A percentile compares a stretch with the other conserved stretches of the same genome.
These are phyloP conservation scores for Fibroporia radiculosa DNA, from an alignment of 768 basidiomycete genomes.

Conservation along the genomic window DNA sequence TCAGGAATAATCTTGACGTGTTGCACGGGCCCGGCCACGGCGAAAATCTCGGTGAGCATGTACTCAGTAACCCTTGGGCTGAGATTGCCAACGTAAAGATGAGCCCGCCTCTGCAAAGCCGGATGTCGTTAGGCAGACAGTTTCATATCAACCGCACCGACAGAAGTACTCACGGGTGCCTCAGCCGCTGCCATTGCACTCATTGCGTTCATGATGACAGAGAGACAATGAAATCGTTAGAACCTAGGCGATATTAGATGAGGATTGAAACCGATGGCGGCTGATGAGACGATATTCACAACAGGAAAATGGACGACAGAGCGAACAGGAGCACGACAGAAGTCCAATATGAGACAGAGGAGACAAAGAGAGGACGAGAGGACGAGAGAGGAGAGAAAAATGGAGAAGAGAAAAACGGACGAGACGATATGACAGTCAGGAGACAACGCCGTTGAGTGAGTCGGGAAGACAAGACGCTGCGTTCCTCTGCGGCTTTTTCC, in stretches of 20 bases:
- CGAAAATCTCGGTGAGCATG: slow-evolving; percentile 97
- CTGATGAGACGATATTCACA: slow-evolving; percentile 19
- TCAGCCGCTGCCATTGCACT: slow-evolving; percentile 60
- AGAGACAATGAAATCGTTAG: slow-evolving; percentile 25
- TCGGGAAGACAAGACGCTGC: slow-evolving; percentile 8
- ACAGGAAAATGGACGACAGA: slow-evolving; percentile 20
- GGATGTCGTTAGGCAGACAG: slow-evolving; percentile 10
- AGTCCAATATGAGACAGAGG: slow-evolving; percentile 45
- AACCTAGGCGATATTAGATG: slow-evolving; percentile 17
- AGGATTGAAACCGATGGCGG: slow-evolving; percentile 5
- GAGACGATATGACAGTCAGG: slow-evolving; percentile 28
- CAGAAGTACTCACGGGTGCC: slow-evolving; percentile 56
- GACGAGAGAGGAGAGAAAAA: slow-evolving; percentile 40
- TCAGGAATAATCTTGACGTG: slow-evolving; percentile 99
- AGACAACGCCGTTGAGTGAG: slow-evolving; percentile 18
- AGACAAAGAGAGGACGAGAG: slow-evolving; percentile 31
- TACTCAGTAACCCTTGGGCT: slow-evolving; percentile 97
- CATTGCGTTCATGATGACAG: slow-evolving; percentile 69
- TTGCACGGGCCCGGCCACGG: slow-evolving; percentile 94
- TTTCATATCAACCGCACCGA: too few relatives aligned
- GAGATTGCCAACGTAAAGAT: slow-evolving; percentile 98
- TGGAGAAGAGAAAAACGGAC: slow-evolving; percentile 25
- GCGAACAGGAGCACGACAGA: slow-evolving; percentile 20
- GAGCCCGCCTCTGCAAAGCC: slow-evolving; percentile 68
- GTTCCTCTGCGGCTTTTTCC: slow-evolving; percentile 6